Conservation (phyloP, 1,284 basidiomycete genomes). For the Clitocybe nebularis region DNA sequence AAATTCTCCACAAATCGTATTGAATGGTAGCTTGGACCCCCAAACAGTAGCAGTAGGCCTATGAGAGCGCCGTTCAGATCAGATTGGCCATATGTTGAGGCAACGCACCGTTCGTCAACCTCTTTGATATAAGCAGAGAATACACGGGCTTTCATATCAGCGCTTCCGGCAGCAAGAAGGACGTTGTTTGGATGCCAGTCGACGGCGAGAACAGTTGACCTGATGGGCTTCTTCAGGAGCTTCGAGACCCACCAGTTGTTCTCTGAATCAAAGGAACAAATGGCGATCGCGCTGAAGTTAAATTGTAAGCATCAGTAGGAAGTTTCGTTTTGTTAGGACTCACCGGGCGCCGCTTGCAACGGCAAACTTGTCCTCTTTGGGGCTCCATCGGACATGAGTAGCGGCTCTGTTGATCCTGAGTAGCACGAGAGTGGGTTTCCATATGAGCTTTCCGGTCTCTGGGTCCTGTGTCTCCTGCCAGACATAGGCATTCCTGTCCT, state of each 20-base stretch:
- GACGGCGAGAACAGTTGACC: constrained; percentile 88
- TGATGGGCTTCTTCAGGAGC: constrained; percentile 94
- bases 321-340: constrained; percentile 17
- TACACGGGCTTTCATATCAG: constrained; percentile 96
- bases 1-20: constrained; percentile 96
- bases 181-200: constrained; percentile 99
- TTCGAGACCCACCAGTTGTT: constrained; percentile 99
- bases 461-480: constrained; percentile 84
- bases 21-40: constrained; percentile 98
- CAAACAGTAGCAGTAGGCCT: constrained; percentile 90
- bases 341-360: constrained; percentile 94
- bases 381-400: constrained; percentile 94
- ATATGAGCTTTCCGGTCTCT: constrained; percentile 63
- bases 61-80: constrained; percentile 9
- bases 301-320: constrained; percentile 6
- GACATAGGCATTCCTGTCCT: constrained; percentile 98
- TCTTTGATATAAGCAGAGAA: constrained; percentile 99
- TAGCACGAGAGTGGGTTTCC: constrained; percentile 98
- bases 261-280: constrained; percentile 94
- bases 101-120: constrained; percentile 81
- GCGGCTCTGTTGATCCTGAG: constrained; percentile 95
- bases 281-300: constrained; percentile 73
- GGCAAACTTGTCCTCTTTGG: constrained; percentile 98
- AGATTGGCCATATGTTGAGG: constrained; percentile 1
- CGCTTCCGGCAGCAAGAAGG: constrained; percentile 89